Base-by-base conservation (phyloP, 768 basidiomycete species). In the Mycena belliarum region DNA sequence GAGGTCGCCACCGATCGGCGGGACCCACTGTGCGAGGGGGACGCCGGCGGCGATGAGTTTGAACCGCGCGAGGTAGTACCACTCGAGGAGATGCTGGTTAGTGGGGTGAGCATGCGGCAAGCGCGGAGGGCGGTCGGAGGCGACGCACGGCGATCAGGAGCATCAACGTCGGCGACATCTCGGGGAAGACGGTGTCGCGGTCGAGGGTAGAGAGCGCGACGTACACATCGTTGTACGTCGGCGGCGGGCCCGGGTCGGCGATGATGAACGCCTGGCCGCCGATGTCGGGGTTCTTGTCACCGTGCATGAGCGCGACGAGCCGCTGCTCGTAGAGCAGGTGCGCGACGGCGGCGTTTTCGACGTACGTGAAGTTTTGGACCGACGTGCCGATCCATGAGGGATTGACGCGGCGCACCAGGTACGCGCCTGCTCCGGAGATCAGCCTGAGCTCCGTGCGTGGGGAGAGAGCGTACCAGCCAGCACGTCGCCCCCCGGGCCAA, bases 241-340 rank as follows among this genome's bases (percentile, higher is more conserved):
- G 70, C 16, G 85, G 79, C 0, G 83, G 82, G 9, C 87, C 87
- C 1, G 87, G 79, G 66, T 92, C 88, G 1, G 84, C 77, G 51
- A 91, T 69, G 28, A 73, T 75, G 72, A 90, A 92, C 2, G 84
- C 80, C 63, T 88, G 82, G 2, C 90, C 90, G 14, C 89, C 87
- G 48, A 92, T 82, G 67, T 91, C 87, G 1, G 87, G 85, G 53
- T 73, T 75, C 37, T 57, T 67, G 33, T 66, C 59, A 4, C 69
- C 68, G 4, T 47, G 42, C 18, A 69, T 63, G 6, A 76, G 68
- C 51, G 89, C 88, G 50, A 88, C 72, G 32, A 92, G 82, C 15
- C 88, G 82, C 56, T 78, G 79, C 70, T 92, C 89, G 69, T 91
- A 91, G 63, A 79, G 80, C 20, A 91, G 72, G 67, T 92, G 90